Percentiles rank a stretch among this genome's conserved stretches.
Evolutionary conservation across 139 green algal species (phyloP).

Genomic region (Edaphochlamys debaryana): DNA sequence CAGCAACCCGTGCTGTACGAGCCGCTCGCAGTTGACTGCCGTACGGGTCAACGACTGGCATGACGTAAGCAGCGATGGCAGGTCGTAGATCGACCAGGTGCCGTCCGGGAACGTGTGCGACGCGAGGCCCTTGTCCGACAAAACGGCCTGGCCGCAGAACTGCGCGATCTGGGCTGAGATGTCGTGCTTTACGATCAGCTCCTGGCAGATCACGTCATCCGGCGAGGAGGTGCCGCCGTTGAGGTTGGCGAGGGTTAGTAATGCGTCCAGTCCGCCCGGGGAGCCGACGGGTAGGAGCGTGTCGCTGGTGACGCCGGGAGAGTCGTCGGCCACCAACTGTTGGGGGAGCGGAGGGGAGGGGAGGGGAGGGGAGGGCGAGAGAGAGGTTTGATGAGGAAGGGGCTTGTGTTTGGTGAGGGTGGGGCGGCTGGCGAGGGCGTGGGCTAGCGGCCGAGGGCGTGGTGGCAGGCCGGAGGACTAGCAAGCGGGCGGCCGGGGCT

Average conservation of each 20-base stretch:
- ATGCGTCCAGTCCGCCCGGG: constrained; percentile 30
- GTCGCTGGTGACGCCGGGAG: not conserved
- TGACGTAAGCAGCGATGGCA: constrained; percentile 21
- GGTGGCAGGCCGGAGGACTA: too few species aligned
- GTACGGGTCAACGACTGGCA: constrained; percentile 35
- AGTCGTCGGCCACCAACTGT: constrained; percentile 24
- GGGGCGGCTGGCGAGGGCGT: too few species aligned
- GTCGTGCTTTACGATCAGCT: constrained; percentile 34
- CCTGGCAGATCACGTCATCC: constrained; percentile 25
- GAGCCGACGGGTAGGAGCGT: constrained; percentile 13
- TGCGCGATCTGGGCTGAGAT: constrained; percentile 22
- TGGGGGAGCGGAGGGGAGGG: not conserved
- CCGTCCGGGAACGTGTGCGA: constrained; percentile 33
- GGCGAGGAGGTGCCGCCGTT: constrained; percentile 24
- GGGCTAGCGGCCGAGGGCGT: too few species aligned
- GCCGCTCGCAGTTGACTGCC: constrained; percentile 23
- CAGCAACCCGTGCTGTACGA: constrained; percentile 35
- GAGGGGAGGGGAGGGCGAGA: too few species aligned
- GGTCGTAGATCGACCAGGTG: constrained; percentile 39
- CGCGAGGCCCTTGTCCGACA: constrained; percentile 8
- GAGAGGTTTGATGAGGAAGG: too few species aligned
- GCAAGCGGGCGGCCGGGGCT: too few species aligned
- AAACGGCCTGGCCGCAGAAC: constrained; percentile 7
- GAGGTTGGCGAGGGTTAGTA: constrained; percentile 33
- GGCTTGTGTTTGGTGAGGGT: too few species aligned